Evolutionary conservation across 2,329 filamentous ascomycete species (phyloP), one percentile per base, ranked within the genome.

Genomic region (Ceratocystis albifundus): DNA sequence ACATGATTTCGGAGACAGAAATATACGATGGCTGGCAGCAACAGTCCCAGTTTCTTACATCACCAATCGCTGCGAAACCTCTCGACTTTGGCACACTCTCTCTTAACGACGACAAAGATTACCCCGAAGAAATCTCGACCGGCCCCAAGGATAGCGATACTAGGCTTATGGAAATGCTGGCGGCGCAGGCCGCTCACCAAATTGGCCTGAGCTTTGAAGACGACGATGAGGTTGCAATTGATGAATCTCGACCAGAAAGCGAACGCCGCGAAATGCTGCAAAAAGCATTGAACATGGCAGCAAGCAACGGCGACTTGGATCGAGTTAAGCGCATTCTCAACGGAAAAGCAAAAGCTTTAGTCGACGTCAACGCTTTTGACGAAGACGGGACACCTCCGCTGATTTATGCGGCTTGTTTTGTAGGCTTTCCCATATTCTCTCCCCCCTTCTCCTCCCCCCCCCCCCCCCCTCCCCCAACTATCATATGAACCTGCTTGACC

Each of bases 1-100:
- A 68, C 69, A 83, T 86, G 69, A 82, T 88, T 66, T 81, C 82
- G 48, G 94, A 97, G 80, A 96, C 92, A 50, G 94, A 97, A 80
- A 90, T 96, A 79, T 99, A 97, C 75, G 94, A 99, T 82, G 94
- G 90, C 71, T 99, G 94, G 94, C 91, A 97, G 86, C 93, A 93
- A 70, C 90, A 96, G 80, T 96, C 93, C 57, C 92, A 96, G 77
- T 96, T 96, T 76, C 82, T 97, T 70, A 95, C 90, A 3, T 89
- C 87, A 3, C 92, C 93, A 25, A 86, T 92, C 68, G 81, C 90
- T 55, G 88, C 92, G 66, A 93, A 90, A 74, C 89, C 93, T 8
- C 79, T 96, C 62, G 86, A 85, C 72, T 96, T 96, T 77, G 80
- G 79, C 72, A 90, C 89, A 74, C 84, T 97, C 53, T 85, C 90